These are phyloP conservation scores for Solanum pennellii DNA, from an alignment of 257 asterid species.

Conservation along the genomic window DNA sequence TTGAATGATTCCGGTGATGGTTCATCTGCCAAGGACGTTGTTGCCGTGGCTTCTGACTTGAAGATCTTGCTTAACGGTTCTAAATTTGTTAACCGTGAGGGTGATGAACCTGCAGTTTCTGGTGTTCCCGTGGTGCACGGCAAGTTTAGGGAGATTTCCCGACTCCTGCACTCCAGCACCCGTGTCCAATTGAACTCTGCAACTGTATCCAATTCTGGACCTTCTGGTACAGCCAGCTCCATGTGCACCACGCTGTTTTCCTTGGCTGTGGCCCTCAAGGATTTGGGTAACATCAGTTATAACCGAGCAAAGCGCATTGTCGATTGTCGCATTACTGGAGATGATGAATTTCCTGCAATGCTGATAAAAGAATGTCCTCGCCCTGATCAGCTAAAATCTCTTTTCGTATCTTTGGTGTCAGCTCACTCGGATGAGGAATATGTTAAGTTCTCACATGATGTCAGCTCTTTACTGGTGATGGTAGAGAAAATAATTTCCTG, in stretches of 20 bases:
- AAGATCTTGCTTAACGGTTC: slow-evolving; percentile 69
- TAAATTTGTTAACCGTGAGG: slow-evolving; percentile 34
- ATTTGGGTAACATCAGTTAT: slow-evolving; percentile 49
- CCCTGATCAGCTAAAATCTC: slow-evolving; percentile 19
- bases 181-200: slow-evolving; percentile 72
- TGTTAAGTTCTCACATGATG: slow-evolving; percentile 27
- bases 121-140: slow-evolving; percentile 64
- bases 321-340: slow-evolving; percentile 14
- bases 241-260: slow-evolving; percentile 34
- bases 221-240: slow-evolving; percentile 29
- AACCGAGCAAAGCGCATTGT: slow-evolving; percentile 29
- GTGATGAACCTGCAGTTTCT: slow-evolving; percentile 25
- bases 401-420: slow-evolving; percentile 13
- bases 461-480: slow-evolving; percentile 29
- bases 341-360: slow-evolving; percentile 17
- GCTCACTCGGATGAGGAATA: slow-evolving; percentile 33
- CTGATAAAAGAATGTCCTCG: slow-evolving; percentile 11
- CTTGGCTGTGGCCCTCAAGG: slow-evolving; percentile 36
- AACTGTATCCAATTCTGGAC: slow-evolving; percentile 10
- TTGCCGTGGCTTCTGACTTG: slow-evolving; percentile 65
- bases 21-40: slow-evolving; percentile 70
- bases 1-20: slow-evolving; percentile 93
- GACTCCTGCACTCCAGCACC: slow-evolving; percentile 45
- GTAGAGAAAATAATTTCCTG: slow-evolving; percentile 54
- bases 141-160: slow-evolving; percentile 40